phyloP scores from a whole-genome alignment of 257 asterid species.

The Striga asiatica region DNA sequence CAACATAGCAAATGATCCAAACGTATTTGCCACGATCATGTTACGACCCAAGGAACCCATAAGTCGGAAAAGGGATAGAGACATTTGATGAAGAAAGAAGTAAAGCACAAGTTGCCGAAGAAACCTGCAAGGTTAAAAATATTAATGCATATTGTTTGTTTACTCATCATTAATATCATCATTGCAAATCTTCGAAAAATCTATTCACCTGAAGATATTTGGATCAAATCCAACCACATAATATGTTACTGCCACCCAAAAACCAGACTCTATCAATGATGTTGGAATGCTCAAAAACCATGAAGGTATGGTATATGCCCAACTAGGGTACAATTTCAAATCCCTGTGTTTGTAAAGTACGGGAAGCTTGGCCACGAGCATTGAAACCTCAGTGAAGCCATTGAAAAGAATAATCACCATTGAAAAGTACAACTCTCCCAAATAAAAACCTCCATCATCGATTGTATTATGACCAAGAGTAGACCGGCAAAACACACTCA shows the following conservation, averaged over 20 bases:
- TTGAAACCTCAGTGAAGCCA: conserved; percentile 93
- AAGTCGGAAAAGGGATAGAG: conserved; percentile 75
- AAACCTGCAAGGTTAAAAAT: conserved; percentile 44
- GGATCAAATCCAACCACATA: conserved; percentile 91
- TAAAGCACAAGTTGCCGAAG: conserved; percentile 62
- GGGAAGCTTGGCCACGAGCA: conserved; percentile 91
- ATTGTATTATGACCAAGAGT: conserved; percentile 70
- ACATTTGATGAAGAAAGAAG: conserved; percentile 91
- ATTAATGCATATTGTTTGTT: conserved; percentile 15
- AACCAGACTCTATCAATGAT: conserved; percentile 74
- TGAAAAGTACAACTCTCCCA: conserved; percentile 72
- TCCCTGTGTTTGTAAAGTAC: conserved; percentile 89
- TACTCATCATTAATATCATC: conserved; percentile 3
- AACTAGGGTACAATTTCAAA: conserved; percentile 77
- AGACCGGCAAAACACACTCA: conserved; percentile 91
- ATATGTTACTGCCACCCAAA: conserved; percentile 88
- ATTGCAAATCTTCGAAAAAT: conserved; percentile 1
- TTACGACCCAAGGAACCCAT: conserved; percentile 91
- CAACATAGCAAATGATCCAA: conserved; percentile 94
- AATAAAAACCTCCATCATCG: conserved; percentile 82
- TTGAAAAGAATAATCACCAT: conserved; percentile 88
- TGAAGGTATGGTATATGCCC: conserved; percentile 93
- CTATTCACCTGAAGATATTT: conserved; percentile 55
- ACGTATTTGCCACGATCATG: conserved; percentile 95
- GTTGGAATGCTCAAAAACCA: conserved; percentile 84